Evolutionary conservation across 805 yeast genomes (phyloP).

Genomic region (Saccharomycopsis guyanensis): DNA sequence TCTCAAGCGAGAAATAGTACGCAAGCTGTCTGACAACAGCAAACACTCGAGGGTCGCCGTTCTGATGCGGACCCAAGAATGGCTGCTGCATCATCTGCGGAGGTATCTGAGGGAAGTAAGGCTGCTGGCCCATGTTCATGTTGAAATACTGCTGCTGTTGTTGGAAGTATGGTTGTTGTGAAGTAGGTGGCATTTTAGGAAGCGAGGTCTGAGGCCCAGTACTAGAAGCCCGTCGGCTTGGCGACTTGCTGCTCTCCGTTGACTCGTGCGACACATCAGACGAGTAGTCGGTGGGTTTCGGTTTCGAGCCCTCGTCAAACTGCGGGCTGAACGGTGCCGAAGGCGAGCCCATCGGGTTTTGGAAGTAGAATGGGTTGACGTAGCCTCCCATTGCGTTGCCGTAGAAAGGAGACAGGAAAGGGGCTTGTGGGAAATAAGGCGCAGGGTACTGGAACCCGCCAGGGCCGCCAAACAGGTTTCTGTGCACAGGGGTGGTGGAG

Average conservation of each 20-base stretch:
- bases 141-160: conserved; percentile 13
- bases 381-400: too few species aligned
- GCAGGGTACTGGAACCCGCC: background rate
- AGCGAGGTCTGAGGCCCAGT: conserved; percentile 9
- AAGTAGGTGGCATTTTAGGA: conserved; percentile 1
- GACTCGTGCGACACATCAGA: background rate
- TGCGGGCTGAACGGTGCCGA: background rate
- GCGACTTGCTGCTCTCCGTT: conserved; percentile 8
- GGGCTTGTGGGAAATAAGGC: conserved; percentile 10
- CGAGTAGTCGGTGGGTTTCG: background rate
- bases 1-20: conserved; percentile 85
- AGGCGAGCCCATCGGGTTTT: background rate
- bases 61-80: too few species aligned
- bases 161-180: conserved; percentile 7
- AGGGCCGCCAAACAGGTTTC: background rate
- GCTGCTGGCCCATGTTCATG: background rate
- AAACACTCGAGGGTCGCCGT: conserved; percentile 24
- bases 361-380: conserved; percentile 3
- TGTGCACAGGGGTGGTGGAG: too few species aligned
- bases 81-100: background rate
- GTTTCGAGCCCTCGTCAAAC: too few species aligned
- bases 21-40: conserved; percentile 57
- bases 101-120: background rate
- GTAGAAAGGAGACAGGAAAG: conserved; percentile 7
- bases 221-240: conserved; percentile 15